A percentile compares a stretch with the other conserved stretches of the same genome.
Conservation (phyloP, 305 asterid species). For the Lippia alba region DNA sequence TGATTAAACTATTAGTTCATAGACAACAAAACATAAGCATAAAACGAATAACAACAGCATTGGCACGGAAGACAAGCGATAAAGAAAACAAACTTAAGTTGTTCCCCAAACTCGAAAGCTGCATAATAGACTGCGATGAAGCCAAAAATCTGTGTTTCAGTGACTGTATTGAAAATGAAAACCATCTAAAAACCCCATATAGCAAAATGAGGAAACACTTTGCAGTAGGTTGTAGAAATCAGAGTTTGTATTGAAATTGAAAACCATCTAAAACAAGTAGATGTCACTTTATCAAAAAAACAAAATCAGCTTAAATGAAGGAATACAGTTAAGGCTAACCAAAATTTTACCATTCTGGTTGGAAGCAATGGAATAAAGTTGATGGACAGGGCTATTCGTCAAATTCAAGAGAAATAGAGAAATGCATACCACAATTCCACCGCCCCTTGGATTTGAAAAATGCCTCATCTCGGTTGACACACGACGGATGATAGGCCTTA, state of each 20-base stretch:
- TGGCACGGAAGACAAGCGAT: slow-evolving; percentile 18
- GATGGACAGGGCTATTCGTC: slow-evolving; percentile 7
- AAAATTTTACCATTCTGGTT: slow-evolving; percentile 7
- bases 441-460: slow-evolving; percentile 91
- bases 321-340: neutral
- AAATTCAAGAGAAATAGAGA: slow-evolving; percentile 15
- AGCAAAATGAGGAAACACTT: slow-evolving; percentile 3
- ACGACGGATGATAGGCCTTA: slow-evolving; percentile 95
- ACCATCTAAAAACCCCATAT: neutral
- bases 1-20: neutral
- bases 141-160: too few species aligned
- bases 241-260: too few species aligned
- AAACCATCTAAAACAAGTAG: neutral
- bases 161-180: neutral
- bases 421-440: slow-evolving; percentile 91
- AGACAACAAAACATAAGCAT: slow-evolving; percentile 2
- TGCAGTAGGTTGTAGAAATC: neutral
- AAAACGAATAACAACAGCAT: slow-evolving; percentile 9
- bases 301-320: neutral
- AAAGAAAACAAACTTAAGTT: slow-evolving; percentile 1
- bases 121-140: too few species aligned
- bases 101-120: neutral
- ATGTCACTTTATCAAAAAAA: neutral
- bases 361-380: neutral
- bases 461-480: slow-evolving; percentile 92